These are phyloP conservation scores for Cercospora nicotianae DNA, from an alignment of 2,329 filamentous ascomycete species.

Conservation along the genomic window DNA sequence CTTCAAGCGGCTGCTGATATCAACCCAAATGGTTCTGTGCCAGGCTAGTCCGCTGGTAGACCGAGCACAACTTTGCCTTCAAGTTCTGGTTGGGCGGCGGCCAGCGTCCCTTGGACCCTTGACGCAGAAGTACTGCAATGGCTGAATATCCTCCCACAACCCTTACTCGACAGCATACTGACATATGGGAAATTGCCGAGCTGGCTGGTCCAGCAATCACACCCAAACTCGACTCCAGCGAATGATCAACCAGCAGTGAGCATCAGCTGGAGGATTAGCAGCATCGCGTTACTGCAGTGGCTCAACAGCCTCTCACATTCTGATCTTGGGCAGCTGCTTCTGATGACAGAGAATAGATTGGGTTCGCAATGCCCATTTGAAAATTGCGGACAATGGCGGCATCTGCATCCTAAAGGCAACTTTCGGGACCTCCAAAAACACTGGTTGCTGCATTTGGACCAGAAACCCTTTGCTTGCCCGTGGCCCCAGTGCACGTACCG, in stretches of 20 bases:
- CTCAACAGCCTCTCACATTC: background rate
- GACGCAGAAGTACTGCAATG: background rate
- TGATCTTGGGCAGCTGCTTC: background rate
- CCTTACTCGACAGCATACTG: background rate
- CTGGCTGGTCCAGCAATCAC: too few species aligned
- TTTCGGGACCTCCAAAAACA: background rate
- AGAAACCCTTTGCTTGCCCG: background rate
- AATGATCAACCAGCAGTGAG: too few species aligned
- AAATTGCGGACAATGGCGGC: background rate
- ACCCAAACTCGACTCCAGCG: too few species aligned
- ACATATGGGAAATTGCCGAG: background rate
- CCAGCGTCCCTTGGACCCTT: background rate
- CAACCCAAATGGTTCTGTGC: constrained; percentile 5
- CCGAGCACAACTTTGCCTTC: background rate
- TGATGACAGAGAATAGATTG: background rate
- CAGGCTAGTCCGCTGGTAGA: background rate
- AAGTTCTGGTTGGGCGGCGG: background rate
- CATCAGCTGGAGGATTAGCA: background rate
- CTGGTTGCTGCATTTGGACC: background rate
- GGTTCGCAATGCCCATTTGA: background rate
- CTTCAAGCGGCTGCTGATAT: constrained; percentile 5
- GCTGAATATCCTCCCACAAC: background rate
- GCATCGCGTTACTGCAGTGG: background rate
- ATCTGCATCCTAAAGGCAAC: background rate
- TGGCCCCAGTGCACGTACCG: background rate